Conservation (phyloP, 2,329 filamentous ascomycete species). For the Aspergillus hortae region DNA sequence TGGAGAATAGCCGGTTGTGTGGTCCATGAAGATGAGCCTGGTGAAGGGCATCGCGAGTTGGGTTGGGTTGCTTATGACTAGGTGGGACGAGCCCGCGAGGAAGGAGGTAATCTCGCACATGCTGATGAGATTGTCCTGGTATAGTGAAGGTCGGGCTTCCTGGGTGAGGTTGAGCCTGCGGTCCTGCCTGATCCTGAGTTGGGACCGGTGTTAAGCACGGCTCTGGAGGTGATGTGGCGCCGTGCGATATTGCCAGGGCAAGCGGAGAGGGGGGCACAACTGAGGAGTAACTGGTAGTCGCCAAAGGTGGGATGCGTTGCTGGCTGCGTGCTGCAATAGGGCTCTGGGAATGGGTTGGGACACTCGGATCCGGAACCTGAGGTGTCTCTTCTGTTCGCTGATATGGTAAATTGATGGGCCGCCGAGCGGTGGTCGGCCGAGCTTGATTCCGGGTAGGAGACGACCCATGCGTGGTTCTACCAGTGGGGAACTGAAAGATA, state of each 20-base stretch:
- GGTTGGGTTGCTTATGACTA: constrained; percentile 42
- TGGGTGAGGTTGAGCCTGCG: background rate
- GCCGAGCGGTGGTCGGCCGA: background rate
- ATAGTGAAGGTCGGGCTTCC: background rate
- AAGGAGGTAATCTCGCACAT: constrained; percentile 32
- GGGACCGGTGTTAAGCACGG: background rate
- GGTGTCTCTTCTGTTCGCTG: background rate
- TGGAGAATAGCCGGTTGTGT: constrained; percentile 34
- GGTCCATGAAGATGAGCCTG: constrained; percentile 58
- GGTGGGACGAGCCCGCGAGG: constrained; percentile 28
- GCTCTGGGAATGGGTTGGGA: background rate
- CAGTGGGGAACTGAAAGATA: background rate
- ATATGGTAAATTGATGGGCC: background rate
- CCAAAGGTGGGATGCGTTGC: too few relatives aligned
- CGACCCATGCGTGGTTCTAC: background rate
- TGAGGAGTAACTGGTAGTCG: background rate
- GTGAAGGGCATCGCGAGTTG: constrained; percentile 52
- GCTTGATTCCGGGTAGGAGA: background rate
- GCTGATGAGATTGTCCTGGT: background rate
- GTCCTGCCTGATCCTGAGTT: too few relatives aligned
- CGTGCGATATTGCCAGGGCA: background rate
- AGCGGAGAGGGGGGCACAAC: constrained; percentile 2
- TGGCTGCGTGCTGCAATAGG: too few relatives aligned
- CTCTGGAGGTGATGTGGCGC: background rate
- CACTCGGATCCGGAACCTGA: background rate